These are phyloP conservation scores for Agrostemma githago DNA, from an alignment of 148 eudicot species.

Conservation along the genomic window DNA sequence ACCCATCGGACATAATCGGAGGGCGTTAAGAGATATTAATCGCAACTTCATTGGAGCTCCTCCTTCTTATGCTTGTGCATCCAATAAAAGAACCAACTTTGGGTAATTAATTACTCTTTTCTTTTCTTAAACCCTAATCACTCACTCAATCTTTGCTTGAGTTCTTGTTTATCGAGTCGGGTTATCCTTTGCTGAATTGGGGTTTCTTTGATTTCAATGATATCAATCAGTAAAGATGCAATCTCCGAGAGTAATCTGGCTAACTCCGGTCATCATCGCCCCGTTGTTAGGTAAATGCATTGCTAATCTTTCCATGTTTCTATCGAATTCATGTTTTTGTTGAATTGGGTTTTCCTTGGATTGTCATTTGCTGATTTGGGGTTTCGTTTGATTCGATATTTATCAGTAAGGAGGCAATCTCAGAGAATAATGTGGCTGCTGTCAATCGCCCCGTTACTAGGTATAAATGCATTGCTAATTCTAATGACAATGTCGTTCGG, in stretches of 20 bases:
- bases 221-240: slow-evolving; percentile 38
- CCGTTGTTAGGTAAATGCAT: slow-evolving; percentile 56
- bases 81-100: slow-evolving; percentile 42
- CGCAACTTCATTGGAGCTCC: slow-evolving; percentile 48
- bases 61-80: slow-evolving; percentile 36
- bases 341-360: slow-evolving; percentile 1
- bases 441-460: slow-evolving; percentile 69
- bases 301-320: not conserved
- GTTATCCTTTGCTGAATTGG: not conserved
- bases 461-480: slow-evolving; percentile 28
- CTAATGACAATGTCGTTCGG: not conserved
- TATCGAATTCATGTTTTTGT: not conserved
- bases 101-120: slow-evolving; percentile 32
- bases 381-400: not conserved
- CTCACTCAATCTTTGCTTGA: not conserved
- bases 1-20: slow-evolving; percentile 50
- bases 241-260: slow-evolving; percentile 30
- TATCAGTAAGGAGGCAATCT: slow-evolving; percentile 38
- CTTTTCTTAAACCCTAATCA: slow-evolving; percentile 21
- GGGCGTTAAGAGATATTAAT: slow-evolving; percentile 60
- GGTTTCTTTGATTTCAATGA: slow-evolving; percentile 1
- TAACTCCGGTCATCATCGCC: slow-evolving; percentile 46
- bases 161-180: not conserved
- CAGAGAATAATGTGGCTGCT: slow-evolving; percentile 36
- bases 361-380: slow-evolving; percentile 16